Evolutionary conservation across 345 rosid genomes (phyloP), one percentile per base, ranked within the genome.

Genomic region (Lepidium africanum): DNA sequence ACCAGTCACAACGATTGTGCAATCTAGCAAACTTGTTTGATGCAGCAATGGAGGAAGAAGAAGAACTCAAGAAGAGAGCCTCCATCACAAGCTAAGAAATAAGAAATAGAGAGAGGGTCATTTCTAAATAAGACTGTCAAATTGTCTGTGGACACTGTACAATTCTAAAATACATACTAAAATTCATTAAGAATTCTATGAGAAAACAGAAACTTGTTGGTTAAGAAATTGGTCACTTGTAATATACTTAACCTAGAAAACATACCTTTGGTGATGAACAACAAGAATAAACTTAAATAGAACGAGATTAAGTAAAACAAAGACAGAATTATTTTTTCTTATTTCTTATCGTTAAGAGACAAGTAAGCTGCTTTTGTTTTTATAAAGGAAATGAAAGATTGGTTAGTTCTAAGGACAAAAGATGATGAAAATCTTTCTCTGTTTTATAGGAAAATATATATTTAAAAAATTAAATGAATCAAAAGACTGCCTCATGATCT

Each of bases 21-120:
- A 54, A 46, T 27, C 37, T 72, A 16, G 57, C 16, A 21, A 76
- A 42, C 61, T 78, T 78, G 63, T 61, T 69, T 10, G 81, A 67
- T 17, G 81, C 39, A 37, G 17, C 45, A 72, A 49, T 40, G 86
- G 64, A 65, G 68, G 77, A 67, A 59, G 65, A 77, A 59, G 81
- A 75, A 69, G 82, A 81, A 69, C 72, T 79, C 70, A 87, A 78
- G 85, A 84, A 87, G 70, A 86, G 79, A 64, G 92, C 84, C 69
- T 86, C 96, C 98, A 85, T 92, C 53, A 69, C 63, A 70, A 65
- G 42, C 65, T 67, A 83, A 76, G 57, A 60, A 68, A 74, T 59
- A 42, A 72, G 77, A 59, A 48, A 71, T 55, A 63, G 72, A 59
- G 68, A 77, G 73, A 76, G 46, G 51, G 70, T 69, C 74, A 75